These are phyloP conservation scores for Paecilomyces sp. DNA, from an alignment of 2,329 filamentous ascomycete genomes.

Conservation along the genomic window DNA sequence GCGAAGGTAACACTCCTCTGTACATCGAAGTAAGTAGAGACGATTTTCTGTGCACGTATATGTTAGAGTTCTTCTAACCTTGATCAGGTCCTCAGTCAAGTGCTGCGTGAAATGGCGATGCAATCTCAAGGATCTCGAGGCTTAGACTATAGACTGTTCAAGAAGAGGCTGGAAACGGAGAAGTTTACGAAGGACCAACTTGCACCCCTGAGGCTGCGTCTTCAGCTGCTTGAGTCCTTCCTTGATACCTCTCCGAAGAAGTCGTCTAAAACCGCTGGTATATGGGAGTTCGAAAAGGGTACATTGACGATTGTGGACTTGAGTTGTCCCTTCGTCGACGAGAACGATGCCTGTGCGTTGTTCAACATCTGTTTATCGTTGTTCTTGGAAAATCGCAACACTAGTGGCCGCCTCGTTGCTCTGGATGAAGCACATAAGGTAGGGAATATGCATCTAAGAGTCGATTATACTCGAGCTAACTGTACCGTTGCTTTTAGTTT, in stretches of 20 bases:
- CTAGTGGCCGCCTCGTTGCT: slow-evolving; percentile 55
- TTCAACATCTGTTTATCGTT: slow-evolving; percentile 66
- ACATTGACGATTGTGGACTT: slow-evolving; percentile 62
- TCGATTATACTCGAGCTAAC: neutral
- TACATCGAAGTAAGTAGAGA: slow-evolving; percentile 39
- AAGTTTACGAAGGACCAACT: slow-evolving; percentile 44
- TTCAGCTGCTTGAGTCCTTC: slow-evolving; percentile 60
- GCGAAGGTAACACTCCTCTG: slow-evolving; percentile 37
- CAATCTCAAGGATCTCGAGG: slow-evolving; percentile 22
- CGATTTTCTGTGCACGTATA: neutral
- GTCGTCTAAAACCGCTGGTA: slow-evolving; percentile 6
- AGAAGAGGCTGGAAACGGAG: slow-evolving; percentile 24
- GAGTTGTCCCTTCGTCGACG: slow-evolving; percentile 62
- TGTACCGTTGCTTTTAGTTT: slow-evolving; percentile 37
- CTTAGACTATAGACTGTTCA: slow-evolving; percentile 43
- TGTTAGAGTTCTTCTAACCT: neutral
- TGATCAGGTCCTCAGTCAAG: slow-evolving; percentile 35
- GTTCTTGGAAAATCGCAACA: slow-evolving; percentile 51
- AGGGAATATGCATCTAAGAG: slow-evolving; percentile 3
- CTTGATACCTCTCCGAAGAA: slow-evolving; percentile 33
- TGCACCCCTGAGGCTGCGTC: slow-evolving; percentile 50
- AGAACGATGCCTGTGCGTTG: slow-evolving; percentile 60
- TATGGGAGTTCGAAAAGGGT: slow-evolving; percentile 9
- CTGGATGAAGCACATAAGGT: slow-evolving; percentile 74
- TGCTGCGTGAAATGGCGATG: slow-evolving; percentile 46